Evolutionary conservation across 2,329 filamentous ascomycete species (phyloP).

Genomic region (Fusarium tanahbumbuense): DNA sequence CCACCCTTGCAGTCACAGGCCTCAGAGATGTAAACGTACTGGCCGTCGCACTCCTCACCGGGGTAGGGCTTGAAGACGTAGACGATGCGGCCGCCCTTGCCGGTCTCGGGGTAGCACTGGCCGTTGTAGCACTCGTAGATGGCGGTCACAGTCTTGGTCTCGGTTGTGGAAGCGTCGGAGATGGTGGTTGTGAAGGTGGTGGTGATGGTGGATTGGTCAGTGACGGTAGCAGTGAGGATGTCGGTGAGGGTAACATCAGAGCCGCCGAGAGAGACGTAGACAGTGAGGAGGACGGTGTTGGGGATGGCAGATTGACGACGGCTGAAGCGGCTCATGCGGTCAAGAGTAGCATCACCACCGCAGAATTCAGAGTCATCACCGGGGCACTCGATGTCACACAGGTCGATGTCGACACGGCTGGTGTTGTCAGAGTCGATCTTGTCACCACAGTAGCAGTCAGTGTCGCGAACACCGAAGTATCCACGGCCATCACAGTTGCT

Average conservation of each 20-base stretch:
- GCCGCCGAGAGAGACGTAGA: conserved; percentile 29
- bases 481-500: conserved; percentile 36
- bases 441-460: conserved; percentile 41
- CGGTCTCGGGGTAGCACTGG: conserved; percentile 27
- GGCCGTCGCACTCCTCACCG: conserved; percentile 33
- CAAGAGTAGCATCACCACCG: conserved; percentile 32
- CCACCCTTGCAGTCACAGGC: conserved; percentile 39
- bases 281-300: conserved; percentile 41
- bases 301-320: conserved; percentile 32
- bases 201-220: conserved; percentile 34
- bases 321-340: conserved; percentile 31
- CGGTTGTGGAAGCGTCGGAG: conserved; percentile 18
- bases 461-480: conserved; percentile 46
- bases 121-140: conserved; percentile 36
- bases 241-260: conserved; percentile 8
- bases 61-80: conserved; percentile 39
- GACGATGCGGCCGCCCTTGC: conserved; percentile 8
- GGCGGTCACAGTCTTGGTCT: conserved; percentile 34
- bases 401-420: conserved; percentile 6
- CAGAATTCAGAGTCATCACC: conserved; percentile 39
- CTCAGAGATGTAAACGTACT: conserved; percentile 37
- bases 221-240: conserved; percentile 30
- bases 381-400: conserved; percentile 39
- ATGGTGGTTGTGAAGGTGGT: conserved; percentile 37
- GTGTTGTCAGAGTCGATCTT: conserved; percentile 20